A percentile compares a stretch with the other conserved stretches of the same genome.
Conservation (phyloP, 177 flowering plant species). For the Vitis hybrid region DNA sequence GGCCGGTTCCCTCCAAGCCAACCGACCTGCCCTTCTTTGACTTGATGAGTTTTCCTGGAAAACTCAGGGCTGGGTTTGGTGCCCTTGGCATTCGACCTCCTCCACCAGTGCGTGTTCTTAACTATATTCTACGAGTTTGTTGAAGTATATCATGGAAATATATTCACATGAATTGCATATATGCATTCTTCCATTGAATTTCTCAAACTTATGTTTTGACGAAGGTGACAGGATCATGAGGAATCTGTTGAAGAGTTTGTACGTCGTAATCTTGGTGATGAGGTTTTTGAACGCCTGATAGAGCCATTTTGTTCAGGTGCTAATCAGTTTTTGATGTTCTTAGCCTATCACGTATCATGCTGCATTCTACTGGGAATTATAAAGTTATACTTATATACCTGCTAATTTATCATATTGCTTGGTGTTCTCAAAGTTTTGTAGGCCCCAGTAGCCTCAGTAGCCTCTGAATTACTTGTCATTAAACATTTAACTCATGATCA, state of each 20-base stretch:
- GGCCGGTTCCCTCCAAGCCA: constrained; percentile 86
- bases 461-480: not conserved
- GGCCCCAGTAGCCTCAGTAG: not conserved
- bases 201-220: constrained; percentile 45
- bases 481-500: no score
- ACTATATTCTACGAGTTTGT: constrained; percentile 5
- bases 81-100: constrained; percentile 89
- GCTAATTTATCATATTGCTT: no score
- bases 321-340: not conserved
- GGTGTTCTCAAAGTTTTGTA: not conserved
- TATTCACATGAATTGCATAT: not conserved
- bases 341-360: not conserved
- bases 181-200: constrained; percentile 6
- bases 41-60: constrained; percentile 83
- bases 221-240: constrained; percentile 86
- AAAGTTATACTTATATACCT: no score
- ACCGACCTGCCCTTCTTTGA: constrained; percentile 83
- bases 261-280: constrained; percentile 92
- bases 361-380: not conserved
- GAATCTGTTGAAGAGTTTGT: constrained; percentile 97
- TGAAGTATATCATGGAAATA: not conserved
- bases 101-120: constrained; percentile 78
- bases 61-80: constrained; percentile 89
- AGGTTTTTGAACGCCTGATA: constrained; percentile 93
- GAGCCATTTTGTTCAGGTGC: constrained; percentile 98